phyloP scores from a whole-genome alignment of 2,329 filamentous ascomycete genomes.

The Alternaria triticimaculans region DNA sequence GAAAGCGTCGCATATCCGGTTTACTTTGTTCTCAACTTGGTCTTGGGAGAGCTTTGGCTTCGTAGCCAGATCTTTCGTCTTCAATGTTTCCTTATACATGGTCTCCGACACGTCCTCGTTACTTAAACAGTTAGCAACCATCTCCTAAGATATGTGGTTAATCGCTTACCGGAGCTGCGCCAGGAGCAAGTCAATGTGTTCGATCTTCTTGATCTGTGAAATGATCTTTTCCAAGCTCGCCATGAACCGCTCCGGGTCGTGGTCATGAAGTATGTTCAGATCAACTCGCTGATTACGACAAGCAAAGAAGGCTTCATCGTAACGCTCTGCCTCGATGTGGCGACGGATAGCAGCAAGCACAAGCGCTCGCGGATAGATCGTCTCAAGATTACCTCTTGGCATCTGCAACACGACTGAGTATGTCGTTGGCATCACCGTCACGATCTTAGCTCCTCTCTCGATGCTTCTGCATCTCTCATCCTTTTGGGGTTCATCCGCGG shows the following conservation, averaged over 20 bases:
- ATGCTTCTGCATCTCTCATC: slow-evolving; percentile 93
- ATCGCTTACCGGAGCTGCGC: slow-evolving; percentile 75
- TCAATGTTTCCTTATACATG: slow-evolving; percentile 88
- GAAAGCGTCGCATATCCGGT: slow-evolving; percentile 86
- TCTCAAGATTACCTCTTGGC: slow-evolving; percentile 94
- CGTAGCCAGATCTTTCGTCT: slow-evolving; percentile 38
- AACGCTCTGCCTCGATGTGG: slow-evolving; percentile 80
- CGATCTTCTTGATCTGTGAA: slow-evolving; percentile 79
- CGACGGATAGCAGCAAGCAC: slow-evolving; percentile 88
- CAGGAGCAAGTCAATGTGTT: slow-evolving; percentile 88
- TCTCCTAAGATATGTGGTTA: too few species aligned
- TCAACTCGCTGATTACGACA: slow-evolving; percentile 94
- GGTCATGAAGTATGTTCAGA: slow-evolving; percentile 96
- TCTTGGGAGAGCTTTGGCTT: slow-evolving; percentile 29
- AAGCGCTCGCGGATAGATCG: slow-evolving; percentile 89
- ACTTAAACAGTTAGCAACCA: slow-evolving; percentile 43
- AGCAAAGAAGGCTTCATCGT: slow-evolving; percentile 81
- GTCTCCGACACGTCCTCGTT: slow-evolving; percentile 93
- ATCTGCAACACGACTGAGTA: slow-evolving; percentile 91
- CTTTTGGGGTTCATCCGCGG: slow-evolving; percentile 84
- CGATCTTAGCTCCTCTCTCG: slow-evolving; percentile 84
- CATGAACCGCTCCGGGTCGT: slow-evolving; percentile 86
- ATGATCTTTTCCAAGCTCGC: slow-evolving; percentile 77
- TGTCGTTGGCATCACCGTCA: slow-evolving; percentile 87
- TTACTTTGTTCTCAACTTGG: slow-evolving; percentile 69